phyloP scores from a whole-genome alignment of 148 eudicot species.

The Chenopodium suecicum region DNA sequence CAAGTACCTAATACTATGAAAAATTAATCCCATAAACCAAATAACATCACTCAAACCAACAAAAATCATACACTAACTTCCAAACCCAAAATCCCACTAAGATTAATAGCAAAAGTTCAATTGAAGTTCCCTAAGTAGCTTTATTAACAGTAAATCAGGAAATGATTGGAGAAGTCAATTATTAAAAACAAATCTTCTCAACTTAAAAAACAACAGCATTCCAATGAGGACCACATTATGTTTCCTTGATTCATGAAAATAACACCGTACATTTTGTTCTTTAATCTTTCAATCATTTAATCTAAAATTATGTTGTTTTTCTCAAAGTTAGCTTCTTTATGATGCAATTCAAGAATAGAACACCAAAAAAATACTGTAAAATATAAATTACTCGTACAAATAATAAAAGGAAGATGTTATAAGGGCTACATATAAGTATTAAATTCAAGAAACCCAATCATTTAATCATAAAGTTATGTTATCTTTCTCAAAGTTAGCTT shows the following conservation, averaged over 20 bases:
- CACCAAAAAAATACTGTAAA: neutral
- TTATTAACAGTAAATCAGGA: neutral
- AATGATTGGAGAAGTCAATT: neutral
- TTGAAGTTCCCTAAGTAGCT: conserved; percentile 1
- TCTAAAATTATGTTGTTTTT: too few species aligned
- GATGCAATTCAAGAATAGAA: neutral
- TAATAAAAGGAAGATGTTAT: neutral
- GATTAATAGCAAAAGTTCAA: neutral
- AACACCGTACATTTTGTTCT: too few species aligned
- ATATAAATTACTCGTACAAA: neutral
- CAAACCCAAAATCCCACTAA: neutral
- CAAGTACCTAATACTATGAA: neutral
- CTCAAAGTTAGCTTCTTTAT: neutral
- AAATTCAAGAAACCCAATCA: too few species aligned
- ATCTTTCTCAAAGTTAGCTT: too few species aligned
- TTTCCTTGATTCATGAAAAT: neutral
- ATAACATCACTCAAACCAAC: neutral
- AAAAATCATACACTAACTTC: neutral
- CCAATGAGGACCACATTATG: neutral
- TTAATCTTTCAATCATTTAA: too few species aligned
- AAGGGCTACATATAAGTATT: too few species aligned
- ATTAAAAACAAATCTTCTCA: neutral
- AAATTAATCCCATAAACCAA: neutral
- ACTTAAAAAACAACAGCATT: neutral
- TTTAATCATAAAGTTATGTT: too few species aligned